These are phyloP conservation scores for Acacia acuminata DNA, from an alignment of 306 rosid genomes.

Conservation along the genomic window DNA sequence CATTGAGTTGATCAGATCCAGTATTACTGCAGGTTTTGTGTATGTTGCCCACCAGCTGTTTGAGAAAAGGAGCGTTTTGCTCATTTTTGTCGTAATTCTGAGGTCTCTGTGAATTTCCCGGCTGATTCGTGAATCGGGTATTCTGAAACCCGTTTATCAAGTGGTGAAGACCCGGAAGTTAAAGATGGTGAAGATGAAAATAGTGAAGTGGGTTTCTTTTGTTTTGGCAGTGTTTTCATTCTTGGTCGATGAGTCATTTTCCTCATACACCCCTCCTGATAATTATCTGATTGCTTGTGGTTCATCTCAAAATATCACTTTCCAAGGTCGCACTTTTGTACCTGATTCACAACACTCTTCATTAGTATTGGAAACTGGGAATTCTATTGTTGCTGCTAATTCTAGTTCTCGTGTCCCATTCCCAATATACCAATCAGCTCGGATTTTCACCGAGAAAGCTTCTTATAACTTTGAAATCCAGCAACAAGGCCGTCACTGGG, in stretches of 20 bases:
- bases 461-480: conserved; percentile 65
- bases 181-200: conserved; percentile 52
- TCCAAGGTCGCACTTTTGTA: conserved; percentile 74
- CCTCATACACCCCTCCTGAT: conserved; percentile 63
- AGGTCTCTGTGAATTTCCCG: not conserved
- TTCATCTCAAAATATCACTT: conserved; percentile 62
- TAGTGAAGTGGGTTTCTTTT: conserved; percentile 40
- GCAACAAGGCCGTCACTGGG: conserved; percentile 78
- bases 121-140: conserved; percentile 24
- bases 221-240: conserved; percentile 45
- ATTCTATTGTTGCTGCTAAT: conserved; percentile 54
- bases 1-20: conserved; percentile 38
- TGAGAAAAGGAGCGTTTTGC: conserved; percentile 31
- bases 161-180: conserved; percentile 18
- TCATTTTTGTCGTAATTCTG: not conserved
- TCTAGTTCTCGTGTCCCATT: conserved; percentile 62
- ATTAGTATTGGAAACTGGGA: conserved; percentile 49
- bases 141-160: conserved; percentile 26
- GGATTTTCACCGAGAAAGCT: conserved; percentile 62
- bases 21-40: conserved; percentile 34
- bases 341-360: conserved; percentile 74
- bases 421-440: conserved; percentile 77
- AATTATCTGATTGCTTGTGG: conserved; percentile 90
- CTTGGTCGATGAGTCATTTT: conserved; percentile 45
- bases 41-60: conserved; percentile 1